These are phyloP conservation scores for Asterophora lycoperdoides DNA, from an alignment of 768 basidiomycete species.

Conservation along the genomic window DNA sequence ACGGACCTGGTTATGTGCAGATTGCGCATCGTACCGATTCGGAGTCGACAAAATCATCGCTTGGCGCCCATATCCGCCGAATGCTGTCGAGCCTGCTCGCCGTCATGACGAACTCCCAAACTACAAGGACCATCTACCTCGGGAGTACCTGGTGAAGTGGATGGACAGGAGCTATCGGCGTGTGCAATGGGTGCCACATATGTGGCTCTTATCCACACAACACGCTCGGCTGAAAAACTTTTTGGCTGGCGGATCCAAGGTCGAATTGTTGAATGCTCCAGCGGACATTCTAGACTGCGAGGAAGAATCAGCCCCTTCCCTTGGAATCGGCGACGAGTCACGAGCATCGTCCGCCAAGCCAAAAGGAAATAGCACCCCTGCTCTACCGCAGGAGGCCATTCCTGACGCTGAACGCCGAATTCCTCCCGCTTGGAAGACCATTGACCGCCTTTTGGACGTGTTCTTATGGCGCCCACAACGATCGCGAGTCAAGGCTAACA, in stretches of 20 bases:
- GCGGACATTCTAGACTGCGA: conserved; percentile 29
- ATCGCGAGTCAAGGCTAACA: conserved; percentile 17
- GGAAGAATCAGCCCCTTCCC: conserved; percentile 24
- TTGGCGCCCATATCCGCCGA: conserved; percentile 79
- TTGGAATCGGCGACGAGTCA: conserved; percentile 41
- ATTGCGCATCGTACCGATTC: conserved; percentile 72
- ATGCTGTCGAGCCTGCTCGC: conserved; percentile 50
- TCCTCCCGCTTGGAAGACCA: conserved; percentile 77
- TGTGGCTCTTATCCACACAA: conserved; percentile 77
- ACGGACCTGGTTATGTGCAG: conserved; percentile 64
- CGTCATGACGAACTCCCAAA: conserved; percentile 38
- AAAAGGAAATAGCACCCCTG: conserved; percentile 18
- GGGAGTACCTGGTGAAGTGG: conserved; percentile 96
- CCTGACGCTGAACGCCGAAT: conserved; percentile 73
- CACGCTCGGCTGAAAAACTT: conserved; percentile 74
- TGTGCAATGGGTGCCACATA: conserved; percentile 87
- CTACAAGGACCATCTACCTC: conserved; percentile 61
- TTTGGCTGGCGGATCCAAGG: conserved; percentile 59
- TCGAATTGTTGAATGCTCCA: conserved; percentile 54
- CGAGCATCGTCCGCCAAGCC: conserved; percentile 32
- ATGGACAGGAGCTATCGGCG: conserved; percentile 70
- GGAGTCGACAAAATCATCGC: conserved; percentile 82
- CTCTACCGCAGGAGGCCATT: conserved; percentile 37
- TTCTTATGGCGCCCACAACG: conserved; percentile 51
- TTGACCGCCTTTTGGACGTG: conserved; percentile 90